Percentiles rank a stretch among this genome's conserved stretches.
Evolutionary conservation across 106 monocot genomes (phyloP).

Genomic region (Gastrodia elata): DNA sequence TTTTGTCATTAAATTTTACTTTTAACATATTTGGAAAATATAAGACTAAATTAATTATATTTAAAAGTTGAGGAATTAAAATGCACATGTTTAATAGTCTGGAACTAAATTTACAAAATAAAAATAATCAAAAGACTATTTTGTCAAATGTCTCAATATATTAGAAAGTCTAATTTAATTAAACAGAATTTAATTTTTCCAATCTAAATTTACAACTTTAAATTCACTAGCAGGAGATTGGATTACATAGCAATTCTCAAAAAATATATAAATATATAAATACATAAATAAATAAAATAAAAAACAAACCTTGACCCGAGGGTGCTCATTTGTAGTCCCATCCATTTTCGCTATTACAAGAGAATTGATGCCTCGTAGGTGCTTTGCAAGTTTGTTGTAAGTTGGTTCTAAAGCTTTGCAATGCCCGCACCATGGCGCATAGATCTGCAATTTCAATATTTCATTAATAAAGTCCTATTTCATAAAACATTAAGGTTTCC

Average conservation of each 20-base stretch:
- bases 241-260: too few relatives aligned
- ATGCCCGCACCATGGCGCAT: constrained; percentile 98
- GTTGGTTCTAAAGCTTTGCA: constrained; percentile 86
- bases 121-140: too few relatives aligned
- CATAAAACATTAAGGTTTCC: neutral
- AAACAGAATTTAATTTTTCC: too few relatives aligned
- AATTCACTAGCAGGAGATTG: neutral
- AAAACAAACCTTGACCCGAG: constrained; percentile 66
- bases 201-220: neutral
- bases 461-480: neutral
- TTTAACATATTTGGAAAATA: too few relatives aligned
- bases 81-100: too few relatives aligned
- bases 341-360: constrained; percentile 97
- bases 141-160: too few relatives aligned
- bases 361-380: constrained; percentile 60
- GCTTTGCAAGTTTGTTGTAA: constrained; percentile 92
- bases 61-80: too few relatives aligned
- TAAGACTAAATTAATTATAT: too few relatives aligned
- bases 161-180: too few relatives aligned
- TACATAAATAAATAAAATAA: neutral
- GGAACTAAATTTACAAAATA: too few relatives aligned
- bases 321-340: constrained; percentile 92
- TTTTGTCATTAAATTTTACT: too few relatives aligned
- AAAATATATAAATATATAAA: neutral
- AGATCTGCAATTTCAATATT: constrained; percentile 47